Evolutionary conservation across 345 rosid genomes (phyloP).

Genomic region (Eucalyptus rudis): DNA sequence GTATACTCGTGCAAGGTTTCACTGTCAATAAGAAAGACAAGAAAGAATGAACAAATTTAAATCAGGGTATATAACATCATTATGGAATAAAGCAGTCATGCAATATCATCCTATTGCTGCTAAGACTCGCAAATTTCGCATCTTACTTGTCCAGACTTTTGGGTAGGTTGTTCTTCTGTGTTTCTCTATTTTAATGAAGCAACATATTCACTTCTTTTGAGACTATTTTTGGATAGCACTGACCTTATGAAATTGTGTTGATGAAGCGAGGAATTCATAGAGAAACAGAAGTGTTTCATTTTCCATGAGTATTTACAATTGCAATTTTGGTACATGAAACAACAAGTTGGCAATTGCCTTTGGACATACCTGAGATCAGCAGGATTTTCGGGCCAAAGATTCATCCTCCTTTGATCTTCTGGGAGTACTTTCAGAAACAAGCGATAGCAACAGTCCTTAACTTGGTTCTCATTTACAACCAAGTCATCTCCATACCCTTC

Average conservation of each 20-base stretch:
- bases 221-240: neutral
- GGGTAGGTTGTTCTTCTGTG: neutral
- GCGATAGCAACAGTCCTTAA: slow-evolving; percentile 29
- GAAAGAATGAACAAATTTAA: neutral
- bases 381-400: slow-evolving; percentile 40
- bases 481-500: slow-evolving; percentile 42
- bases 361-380: slow-evolving; percentile 13
- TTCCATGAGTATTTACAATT: neutral
- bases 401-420: slow-evolving; percentile 12
- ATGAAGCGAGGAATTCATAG: neutral
- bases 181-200: neutral
- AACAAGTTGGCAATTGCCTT: neutral
- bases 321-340: neutral
- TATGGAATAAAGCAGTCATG: neutral
- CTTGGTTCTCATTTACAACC: slow-evolving; percentile 23
- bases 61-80: neutral
- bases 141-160: neutral
- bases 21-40: neutral
- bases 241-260: neutral
- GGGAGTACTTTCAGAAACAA: slow-evolving; percentile 30
- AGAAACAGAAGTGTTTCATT: neutral
- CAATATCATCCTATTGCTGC: neutral
- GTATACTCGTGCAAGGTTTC: slow-evolving; percentile 14
- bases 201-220: neutral
- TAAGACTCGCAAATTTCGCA: neutral